Evolutionary conservation across 2,329 filamentous ascomycete species (phyloP).

Genomic region (Colletotrichum sansevieriae): DNA sequence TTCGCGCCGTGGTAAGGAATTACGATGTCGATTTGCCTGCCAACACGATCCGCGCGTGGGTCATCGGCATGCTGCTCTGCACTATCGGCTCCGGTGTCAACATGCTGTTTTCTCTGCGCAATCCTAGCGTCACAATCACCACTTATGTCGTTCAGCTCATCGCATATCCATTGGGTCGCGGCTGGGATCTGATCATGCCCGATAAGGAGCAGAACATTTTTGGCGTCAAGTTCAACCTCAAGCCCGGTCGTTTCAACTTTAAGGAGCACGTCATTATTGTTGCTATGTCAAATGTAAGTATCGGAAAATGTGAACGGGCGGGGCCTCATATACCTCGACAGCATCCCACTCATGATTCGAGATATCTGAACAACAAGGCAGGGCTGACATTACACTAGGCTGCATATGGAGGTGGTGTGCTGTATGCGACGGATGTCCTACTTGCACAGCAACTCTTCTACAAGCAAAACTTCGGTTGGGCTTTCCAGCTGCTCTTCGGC

Average conservation of each 20-base stretch:
- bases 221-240: constrained; percentile 68
- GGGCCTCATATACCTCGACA: background rate
- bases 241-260: constrained; percentile 70
- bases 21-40: constrained; percentile 74
- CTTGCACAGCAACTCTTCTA: constrained; percentile 62
- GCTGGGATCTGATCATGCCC: constrained; percentile 68
- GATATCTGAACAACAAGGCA: constrained; percentile 3
- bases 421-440: constrained; percentile 60
- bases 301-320: background rate
- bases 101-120: constrained; percentile 71
- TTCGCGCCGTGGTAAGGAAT: constrained; percentile 74
- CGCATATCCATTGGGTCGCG: constrained; percentile 69
- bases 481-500: constrained; percentile 70
- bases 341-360: constrained; percentile 13
- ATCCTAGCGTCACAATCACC: constrained; percentile 70
- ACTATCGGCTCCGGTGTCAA: constrained; percentile 73
- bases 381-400: constrained; percentile 54
- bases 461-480: constrained; percentile 66
- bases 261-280: constrained; percentile 74
- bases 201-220: constrained; percentile 64
- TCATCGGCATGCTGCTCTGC: constrained; percentile 71
- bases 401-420: constrained; percentile 68
- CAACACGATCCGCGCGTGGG: constrained; percentile 75
- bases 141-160: constrained; percentile 74
- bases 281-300: constrained; percentile 72